Percentiles rank a stretch among this genome's conserved stretches.
Evolutionary conservation across 2,329 filamentous ascomycete species (phyloP).

Genomic region (Ceratocystis papillata): DNA sequence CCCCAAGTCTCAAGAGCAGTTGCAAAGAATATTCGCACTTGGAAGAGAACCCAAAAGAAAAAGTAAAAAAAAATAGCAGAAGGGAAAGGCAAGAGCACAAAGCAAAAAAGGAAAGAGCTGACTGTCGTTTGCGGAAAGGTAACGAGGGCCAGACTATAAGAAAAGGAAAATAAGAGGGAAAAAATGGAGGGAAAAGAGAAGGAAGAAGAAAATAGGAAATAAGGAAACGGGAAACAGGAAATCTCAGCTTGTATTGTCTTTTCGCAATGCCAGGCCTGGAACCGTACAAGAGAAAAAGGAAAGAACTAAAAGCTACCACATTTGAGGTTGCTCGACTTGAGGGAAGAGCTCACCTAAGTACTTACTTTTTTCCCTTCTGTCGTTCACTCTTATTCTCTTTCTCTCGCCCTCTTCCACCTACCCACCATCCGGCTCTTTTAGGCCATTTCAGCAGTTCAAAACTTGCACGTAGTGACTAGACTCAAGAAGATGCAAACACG

Average conservation of each 20-base stretch:
- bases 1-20: background rate
- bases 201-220: background rate
- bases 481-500: background rate
- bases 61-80: background rate
- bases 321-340: background rate
- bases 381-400: background rate
- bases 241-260: conserved; percentile 5
- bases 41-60: conserved; percentile 4
- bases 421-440: background rate
- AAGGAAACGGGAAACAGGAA: background rate
- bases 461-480: background rate
- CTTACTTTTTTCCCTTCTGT: background rate
- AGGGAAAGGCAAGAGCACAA: background rate
- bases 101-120: background rate
- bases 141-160: background rate
- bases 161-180: background rate
- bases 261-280: background rate
- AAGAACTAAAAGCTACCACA: background rate
- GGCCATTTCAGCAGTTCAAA: conserved; percentile 2
- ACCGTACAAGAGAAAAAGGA: background rate
- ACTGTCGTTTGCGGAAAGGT: conserved; percentile 3
- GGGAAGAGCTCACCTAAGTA: conserved; percentile 6
- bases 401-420: background rate
- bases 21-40: conserved; percentile 4
- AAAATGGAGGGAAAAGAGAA: background rate